phyloP scores from a whole-genome alignment of 345 rosid species.

The Barbarea vulgaris region DNA sequence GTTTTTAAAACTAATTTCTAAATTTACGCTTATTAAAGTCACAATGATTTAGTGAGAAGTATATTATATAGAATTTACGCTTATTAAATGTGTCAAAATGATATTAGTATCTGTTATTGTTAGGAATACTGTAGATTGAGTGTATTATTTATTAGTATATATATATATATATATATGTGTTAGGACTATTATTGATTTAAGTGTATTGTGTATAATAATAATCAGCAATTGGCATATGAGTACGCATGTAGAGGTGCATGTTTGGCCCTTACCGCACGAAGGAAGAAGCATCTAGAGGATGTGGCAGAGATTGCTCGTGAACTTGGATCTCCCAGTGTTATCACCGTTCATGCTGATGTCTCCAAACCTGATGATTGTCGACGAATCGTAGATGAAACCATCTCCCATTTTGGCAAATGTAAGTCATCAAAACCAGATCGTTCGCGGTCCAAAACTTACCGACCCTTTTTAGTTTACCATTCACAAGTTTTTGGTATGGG shows the following conservation, averaged over 20 bases:
- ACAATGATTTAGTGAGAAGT: no score
- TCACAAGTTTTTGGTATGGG: background rate
- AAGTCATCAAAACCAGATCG: conserved; percentile 13
- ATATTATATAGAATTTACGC: no score
- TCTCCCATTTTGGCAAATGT: conserved; percentile 54
- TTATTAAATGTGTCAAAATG: no score
- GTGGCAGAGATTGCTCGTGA: conserved; percentile 51
- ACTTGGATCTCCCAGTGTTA: conserved; percentile 58
- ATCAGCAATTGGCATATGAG: conserved; percentile 60
- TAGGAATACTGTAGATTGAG: no score
- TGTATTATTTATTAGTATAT: background rate
- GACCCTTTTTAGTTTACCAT: background rate
- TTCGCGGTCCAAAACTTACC: background rate
- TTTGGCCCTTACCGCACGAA: conserved; percentile 51
- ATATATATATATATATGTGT: no score
- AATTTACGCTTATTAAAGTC: no score
- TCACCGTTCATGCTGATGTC: conserved; percentile 51
- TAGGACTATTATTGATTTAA: background rate
- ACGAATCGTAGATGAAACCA: conserved; percentile 49
- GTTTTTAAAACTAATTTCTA: no score
- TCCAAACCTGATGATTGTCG: conserved; percentile 56
- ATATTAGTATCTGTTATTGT: no score
- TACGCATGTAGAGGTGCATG: conserved; percentile 61
- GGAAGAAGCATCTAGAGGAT: conserved; percentile 46
- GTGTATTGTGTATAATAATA: background rate